Conservation (phyloP, 2,329 filamentous ascomycete genomes). For the Diaporthe amygdali region DNA sequence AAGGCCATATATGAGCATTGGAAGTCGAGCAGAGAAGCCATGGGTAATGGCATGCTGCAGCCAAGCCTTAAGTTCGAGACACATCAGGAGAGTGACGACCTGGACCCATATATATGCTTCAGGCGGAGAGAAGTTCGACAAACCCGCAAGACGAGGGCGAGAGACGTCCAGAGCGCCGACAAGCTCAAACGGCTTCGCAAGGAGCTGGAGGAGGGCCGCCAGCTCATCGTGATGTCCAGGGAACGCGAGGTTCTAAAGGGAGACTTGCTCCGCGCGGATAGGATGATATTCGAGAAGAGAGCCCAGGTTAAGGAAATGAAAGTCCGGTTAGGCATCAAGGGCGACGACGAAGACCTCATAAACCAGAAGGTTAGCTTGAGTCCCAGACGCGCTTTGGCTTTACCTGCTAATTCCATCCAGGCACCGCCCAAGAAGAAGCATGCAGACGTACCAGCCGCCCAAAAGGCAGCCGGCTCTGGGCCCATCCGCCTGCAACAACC, state of each 20-base stretch:
- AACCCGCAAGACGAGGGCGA: slow-evolving; percentile 90
- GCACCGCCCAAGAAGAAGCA: slow-evolving; percentile 14
- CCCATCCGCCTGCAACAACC: slow-evolving; percentile 37
- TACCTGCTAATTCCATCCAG: slow-evolving; percentile 18
- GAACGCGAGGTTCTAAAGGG: slow-evolving; percentile 81
- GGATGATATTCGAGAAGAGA: slow-evolving; percentile 82
- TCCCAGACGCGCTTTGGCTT: neutral
- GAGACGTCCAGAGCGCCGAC: slow-evolving; percentile 92
- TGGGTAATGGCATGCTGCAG: slow-evolving; percentile 75
- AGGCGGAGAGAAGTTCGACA: slow-evolving; percentile 91
- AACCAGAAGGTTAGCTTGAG: slow-evolving; percentile 79
- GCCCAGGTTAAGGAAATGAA: slow-evolving; percentile 86
- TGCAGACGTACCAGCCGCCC: slow-evolving; percentile 62
- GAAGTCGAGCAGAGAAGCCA: slow-evolving; percentile 72
- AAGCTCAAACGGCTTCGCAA: slow-evolving; percentile 90
- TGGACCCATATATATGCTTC: slow-evolving; percentile 98
- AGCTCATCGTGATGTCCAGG: slow-evolving; percentile 77
- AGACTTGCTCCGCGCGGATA: slow-evolving; percentile 77
- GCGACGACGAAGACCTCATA: slow-evolving; percentile 91
- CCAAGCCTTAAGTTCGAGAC: slow-evolving; percentile 90
- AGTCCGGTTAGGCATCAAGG: slow-evolving; percentile 85
- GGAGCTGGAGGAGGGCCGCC: slow-evolving; percentile 87
- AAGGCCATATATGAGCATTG: slow-evolving; percentile 90
- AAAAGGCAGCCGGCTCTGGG: slow-evolving; percentile 38
- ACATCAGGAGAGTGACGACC: slow-evolving; percentile 91